Evolutionary conservation across 768 basidiomycete species (phyloP).

Genomic region (Mycena floridula): DNA sequence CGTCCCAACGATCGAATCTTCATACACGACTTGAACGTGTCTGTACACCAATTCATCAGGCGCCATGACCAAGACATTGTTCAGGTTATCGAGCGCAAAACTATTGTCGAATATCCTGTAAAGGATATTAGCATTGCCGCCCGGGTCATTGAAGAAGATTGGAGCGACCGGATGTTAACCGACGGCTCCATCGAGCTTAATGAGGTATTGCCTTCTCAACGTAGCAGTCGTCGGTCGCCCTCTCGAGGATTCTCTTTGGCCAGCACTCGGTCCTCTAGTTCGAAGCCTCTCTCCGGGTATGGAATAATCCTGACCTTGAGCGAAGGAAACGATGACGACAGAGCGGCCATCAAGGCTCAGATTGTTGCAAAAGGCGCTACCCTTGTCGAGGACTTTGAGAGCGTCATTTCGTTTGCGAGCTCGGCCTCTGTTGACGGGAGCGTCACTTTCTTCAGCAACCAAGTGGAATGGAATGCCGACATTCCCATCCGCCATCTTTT

Average conservation of each 20-base stretch:
- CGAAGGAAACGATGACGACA: not conserved
- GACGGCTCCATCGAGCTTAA: no score
- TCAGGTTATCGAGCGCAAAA: no score
- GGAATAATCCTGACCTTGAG: not conserved
- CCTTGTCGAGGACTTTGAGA: conserved; percentile 35
- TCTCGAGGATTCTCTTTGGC: not conserved
- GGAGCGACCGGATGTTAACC: no score
- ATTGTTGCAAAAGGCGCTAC: not conserved
- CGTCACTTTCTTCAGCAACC: conserved; percentile 45
- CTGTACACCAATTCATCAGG: no score
- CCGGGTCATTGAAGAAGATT: no score
- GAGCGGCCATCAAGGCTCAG: not conserved
- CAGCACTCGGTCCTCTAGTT: not conserved
- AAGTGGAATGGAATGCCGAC: conserved; percentile 40
- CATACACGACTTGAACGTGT: no score
- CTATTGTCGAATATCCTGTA: no score
- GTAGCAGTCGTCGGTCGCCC: no score
- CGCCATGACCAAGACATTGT: no score
- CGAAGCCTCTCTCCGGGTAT: not conserved
- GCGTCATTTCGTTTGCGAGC: conserved; percentile 52
- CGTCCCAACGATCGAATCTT: no score
- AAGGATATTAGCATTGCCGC: no score
- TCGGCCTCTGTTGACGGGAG: conserved; percentile 26
- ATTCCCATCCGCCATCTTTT: conserved; percentile 50
- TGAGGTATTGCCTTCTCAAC: no score